Evolutionary conservation across 306 rosid species (phyloP), one percentile per base, ranked within the genome.

Genomic region (Cucumis melo): DNA sequence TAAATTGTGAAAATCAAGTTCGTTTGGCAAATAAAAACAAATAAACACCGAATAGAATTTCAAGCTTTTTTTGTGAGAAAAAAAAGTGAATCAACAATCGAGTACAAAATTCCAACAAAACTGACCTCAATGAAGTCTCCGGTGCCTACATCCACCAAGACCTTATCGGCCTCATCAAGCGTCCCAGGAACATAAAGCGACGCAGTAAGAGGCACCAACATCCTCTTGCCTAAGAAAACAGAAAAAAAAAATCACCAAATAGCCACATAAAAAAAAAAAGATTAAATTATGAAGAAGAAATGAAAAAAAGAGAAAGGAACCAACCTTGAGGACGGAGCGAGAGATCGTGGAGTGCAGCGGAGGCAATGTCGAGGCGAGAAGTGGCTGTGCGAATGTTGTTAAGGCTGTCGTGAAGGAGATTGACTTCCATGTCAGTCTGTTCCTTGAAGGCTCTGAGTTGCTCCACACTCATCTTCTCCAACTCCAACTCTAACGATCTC

Each of bases 201-300:
- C 8, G 99, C 97, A 29, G 97, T 92, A 60, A 94, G 96, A 17
- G 99, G 99, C 53, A 92, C 97, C 73, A 94, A 83, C 84, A 90
- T 89, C 73, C 85, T 88, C 86, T 85, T 83, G 46, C 87, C 87
- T 84, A 72, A 17, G 3, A 13, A 68, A 4, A 23, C 46, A 13
- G 12, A 48, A 48, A 13, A 48, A 48, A 13, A 48, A 41, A 54
- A 17, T 54, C 58, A 54, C 10, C 58, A 54, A 54, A 17, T 2
- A 54, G n/a, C 36, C 4, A 32, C 36, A 32, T 16, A 14, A 13
- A 14, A 50, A 15, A 10, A 27, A n/a, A n/a, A n/a, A n/a, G 61
- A 29, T 41, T 44, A 7, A 27, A 20, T 17, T 41, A 13, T 0
- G 24, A 23, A 59, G 6, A 10, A 61, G 14, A 0, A 12, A 21